Evolutionary conservation across 768 basidiomycete genomes (phyloP).

Genomic region (Suillus brevipes): DNA sequence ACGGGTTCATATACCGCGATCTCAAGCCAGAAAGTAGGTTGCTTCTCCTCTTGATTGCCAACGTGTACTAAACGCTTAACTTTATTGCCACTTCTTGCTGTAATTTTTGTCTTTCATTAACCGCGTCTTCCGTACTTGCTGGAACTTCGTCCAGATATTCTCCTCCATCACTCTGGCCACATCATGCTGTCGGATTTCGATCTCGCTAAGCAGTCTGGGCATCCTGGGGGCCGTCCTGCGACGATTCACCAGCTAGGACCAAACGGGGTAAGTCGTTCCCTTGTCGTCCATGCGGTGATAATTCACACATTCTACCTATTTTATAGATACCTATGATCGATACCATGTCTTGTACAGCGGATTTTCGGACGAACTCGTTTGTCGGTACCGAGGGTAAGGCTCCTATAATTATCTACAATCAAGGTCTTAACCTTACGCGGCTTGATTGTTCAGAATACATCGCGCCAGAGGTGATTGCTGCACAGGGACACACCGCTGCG

Average conservation of each 20-base stretch:
- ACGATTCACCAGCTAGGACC: slow-evolving; percentile 83
- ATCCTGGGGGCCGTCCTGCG: slow-evolving; percentile 81
- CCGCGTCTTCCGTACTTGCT: slow-evolving; percentile 8
- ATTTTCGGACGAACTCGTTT: slow-evolving; percentile 98
- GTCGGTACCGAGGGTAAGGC: slow-evolving; percentile 94
- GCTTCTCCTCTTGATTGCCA: slow-evolving; percentile 8
- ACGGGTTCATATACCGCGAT: slow-evolving; percentile 99
- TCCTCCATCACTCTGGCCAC: slow-evolving; percentile 96
- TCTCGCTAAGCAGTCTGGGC: slow-evolving; percentile 92
- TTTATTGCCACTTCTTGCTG: slow-evolving; percentile 12
- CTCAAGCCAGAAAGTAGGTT: slow-evolving; percentile 97
- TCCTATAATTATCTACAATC: slow-evolving; percentile 7
- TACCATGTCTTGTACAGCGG: slow-evolving; percentile 95
- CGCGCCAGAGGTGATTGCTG: slow-evolving; percentile 97
- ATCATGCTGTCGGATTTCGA: slow-evolving; percentile 99
- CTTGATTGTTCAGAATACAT: slow-evolving; percentile 78
- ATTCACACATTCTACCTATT: slow-evolving; percentile 15
- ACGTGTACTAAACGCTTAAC: slow-evolving; percentile 6
- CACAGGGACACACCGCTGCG: slow-evolving; percentile 94
- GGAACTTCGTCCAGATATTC: slow-evolving; percentile 66
- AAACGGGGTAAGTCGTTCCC: slow-evolving; percentile 69
- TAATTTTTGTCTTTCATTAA: slow-evolving; percentile 4
- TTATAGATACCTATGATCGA: slow-evolving; percentile 87
- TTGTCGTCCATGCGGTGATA: slow-evolving; percentile 4
- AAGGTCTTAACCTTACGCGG: neutral